Conservation (phyloP, 78 protist species). For the Diacronema lutheri region DNA sequence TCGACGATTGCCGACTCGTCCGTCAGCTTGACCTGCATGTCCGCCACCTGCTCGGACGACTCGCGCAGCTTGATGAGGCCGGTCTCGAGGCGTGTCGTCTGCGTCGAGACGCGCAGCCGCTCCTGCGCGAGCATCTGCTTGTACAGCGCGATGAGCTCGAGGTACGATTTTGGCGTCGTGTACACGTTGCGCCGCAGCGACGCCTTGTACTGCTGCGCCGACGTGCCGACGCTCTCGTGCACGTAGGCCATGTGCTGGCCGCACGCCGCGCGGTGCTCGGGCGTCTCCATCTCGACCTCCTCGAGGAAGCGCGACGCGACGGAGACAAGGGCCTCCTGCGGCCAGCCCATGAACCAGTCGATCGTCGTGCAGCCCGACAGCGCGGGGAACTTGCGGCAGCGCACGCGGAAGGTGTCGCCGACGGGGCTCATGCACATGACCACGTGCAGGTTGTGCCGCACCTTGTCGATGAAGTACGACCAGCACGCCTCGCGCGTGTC, state of each 20-base stretch:
- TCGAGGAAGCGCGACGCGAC: slow-evolving; percentile 56
- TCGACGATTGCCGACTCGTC: slow-evolving; percentile 25
- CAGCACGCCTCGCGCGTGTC: slow-evolving; percentile 50
- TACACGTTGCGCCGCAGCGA: slow-evolving; percentile 52
- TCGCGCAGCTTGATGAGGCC: slow-evolving; percentile 52
- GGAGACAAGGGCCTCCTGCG: slow-evolving; percentile 51
- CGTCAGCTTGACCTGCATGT: slow-evolving; percentile 55
- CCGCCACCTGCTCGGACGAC: slow-evolving; percentile 44
- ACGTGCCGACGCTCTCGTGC: slow-evolving; percentile 51
- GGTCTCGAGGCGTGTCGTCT: slow-evolving; percentile 27
- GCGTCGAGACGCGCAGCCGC: neutral
- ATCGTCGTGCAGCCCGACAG: slow-evolving; percentile 32
- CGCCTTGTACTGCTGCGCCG: neutral
- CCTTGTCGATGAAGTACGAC: slow-evolving; percentile 46
- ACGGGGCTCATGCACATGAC: slow-evolving; percentile 51
- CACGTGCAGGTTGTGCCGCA: slow-evolving; percentile 40
- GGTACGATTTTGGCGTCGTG: slow-evolving; percentile 85
- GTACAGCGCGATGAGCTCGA: slow-evolving; percentile 79
- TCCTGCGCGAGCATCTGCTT: slow-evolving; percentile 40
- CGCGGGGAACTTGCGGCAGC: slow-evolving; percentile 58
- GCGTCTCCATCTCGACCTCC: slow-evolving; percentile 40
- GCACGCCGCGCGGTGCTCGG: slow-evolving; percentile 14
- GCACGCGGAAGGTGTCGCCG: slow-evolving; percentile 37
- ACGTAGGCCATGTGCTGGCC: slow-evolving; percentile 72
- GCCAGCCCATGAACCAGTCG: slow-evolving; percentile 60